Evolutionary conservation across 1,139 yeast genomes (phyloP), one percentile per base, ranked within the genome.

Genomic region (Pichia sp.): DNA sequence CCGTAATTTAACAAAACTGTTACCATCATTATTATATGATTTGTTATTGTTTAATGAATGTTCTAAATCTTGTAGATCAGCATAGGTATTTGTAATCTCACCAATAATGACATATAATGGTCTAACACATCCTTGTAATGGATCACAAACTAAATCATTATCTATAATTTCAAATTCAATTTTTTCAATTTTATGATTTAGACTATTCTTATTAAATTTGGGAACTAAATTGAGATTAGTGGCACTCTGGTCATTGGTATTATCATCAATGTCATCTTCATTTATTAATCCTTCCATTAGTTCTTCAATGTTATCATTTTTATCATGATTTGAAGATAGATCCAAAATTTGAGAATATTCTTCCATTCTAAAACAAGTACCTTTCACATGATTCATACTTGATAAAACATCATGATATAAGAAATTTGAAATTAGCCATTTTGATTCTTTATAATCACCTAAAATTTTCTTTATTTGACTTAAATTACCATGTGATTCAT

Each of bases 51-150:
- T 15, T n/a, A 54, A 32, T 4, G 23, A 12, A 4, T 36, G 39
- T 22, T 51, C 47, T 37, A 49, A 32, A 27, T 43, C 50, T 35
- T 59, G 62, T 30, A 68, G 48, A 22, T 59, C 62, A 25, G 61
- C 66, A 47, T 60, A 60, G 8, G 59, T 53, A 45, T 72, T 67
- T 48, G 68, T 59, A 3, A 72, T 67, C 40, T 72, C 73, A 2
- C 76, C 75, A 29, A 72, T 50, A 3, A 72, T 49, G 18, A 69
- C 50, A 40, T 61, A 68, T 27, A 73, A 54, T 3, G 74, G 71
- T 46, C 70, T 70, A 32, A 69, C 64, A 53, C 75, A 71, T 5
- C 78, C 76, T 53, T 72, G 76, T 43, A 68, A 64, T 5, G 77
- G 75, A 51, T 72, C 77, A 30, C 72, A 56, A 1, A 74, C 74